Base-by-base conservation (phyloP, 352 stramenopile genomes). In the Phytopythium delawarense region DNA sequence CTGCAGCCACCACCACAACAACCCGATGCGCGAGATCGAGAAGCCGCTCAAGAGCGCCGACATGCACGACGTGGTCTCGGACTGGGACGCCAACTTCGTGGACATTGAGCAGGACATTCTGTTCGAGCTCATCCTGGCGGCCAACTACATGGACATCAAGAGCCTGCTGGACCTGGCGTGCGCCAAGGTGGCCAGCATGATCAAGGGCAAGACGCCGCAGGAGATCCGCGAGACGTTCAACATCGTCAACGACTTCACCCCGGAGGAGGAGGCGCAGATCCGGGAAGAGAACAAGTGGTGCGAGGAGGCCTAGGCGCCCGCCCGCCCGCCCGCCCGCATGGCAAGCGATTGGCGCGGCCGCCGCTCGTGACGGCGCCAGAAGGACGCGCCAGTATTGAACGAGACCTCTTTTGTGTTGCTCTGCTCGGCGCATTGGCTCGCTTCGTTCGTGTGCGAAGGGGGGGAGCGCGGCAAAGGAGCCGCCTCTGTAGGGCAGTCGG, bases 101-200 rank as follows among this genome's bases (percentile, higher is more conserved):
- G 87, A 99, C 68, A 88, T 99, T 60, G 97, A 99, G 70, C 97
- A 99, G 84, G 96, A 99, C 50, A 87, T 99, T 21, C 79, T 99
- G 21, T 99, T 99, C 76, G 97, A 99, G 82, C 83, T 99, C n/a
- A 99, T 99, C 65, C 77, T 99, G 49, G 97, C 97, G 2, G 97
- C 98, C 32, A 99, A 99, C 75, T 99, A 99, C 87, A 99, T 99
- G 96, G 98, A 99, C 75, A 99, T 99, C 76, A 99, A 99, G 81
- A 92, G 84, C 57, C 72, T 97, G 59, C 73, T 98, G 87, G 85
- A 99, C 66, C 65, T 95, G 52, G 78, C 84, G 44, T 93, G 85
- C 62, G 87, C 86, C 30, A 99, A 98, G 83, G 94, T 95, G 20
- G 96, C 67, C n/a, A 94, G 82, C 57, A 95, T 96, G 83, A 96